Evolutionary conservation across 2,329 filamentous ascomycete species (phyloP).

Genomic region (Epichloe festucae): DNA sequence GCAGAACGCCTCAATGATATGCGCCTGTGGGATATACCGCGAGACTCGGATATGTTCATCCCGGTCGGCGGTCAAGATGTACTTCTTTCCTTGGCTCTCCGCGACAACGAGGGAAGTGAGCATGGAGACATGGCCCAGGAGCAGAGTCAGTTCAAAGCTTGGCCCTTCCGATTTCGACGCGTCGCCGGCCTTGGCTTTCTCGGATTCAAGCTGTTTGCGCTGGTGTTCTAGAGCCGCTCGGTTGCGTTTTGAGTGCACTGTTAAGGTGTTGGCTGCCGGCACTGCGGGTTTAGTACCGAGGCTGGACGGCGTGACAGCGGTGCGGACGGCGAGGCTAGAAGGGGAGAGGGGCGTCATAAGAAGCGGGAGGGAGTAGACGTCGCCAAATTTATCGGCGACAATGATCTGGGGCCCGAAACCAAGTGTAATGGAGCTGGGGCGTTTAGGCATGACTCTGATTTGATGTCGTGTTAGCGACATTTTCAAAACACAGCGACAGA

Average conservation of each 20-base stretch:
- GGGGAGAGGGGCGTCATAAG: constrained; percentile 12
- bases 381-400: constrained; percentile 88
- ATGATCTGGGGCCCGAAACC: constrained; percentile 63
- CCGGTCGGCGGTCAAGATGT: constrained; percentile 43
- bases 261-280: constrained; percentile 43
- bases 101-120: constrained; percentile 60
- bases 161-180: constrained; percentile 21
- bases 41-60: constrained; percentile 78
- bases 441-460: constrained; percentile 70
- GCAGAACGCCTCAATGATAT: constrained; percentile 83
- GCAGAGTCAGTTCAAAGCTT: constrained; percentile 59
- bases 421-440: constrained; percentile 64
- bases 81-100: constrained; percentile 27
- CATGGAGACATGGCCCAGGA: constrained; percentile 92
- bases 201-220: constrained; percentile 30
- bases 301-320: constrained; percentile 5
- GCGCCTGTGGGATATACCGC: constrained; percentile 64
- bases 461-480: neutral
- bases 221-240: constrained; percentile 47
- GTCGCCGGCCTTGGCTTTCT: constrained; percentile 12
- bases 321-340: constrained; percentile 6
- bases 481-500: too few species aligned
- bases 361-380: constrained; percentile 82
- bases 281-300: constrained; percentile 21
- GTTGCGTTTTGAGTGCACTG: constrained; percentile 53